Percentiles rank a stretch among this genome's conserved stretches.
phyloP scores from a whole-genome alignment of 75 land plant species.

The Chamaecyparis obtusa region DNA sequence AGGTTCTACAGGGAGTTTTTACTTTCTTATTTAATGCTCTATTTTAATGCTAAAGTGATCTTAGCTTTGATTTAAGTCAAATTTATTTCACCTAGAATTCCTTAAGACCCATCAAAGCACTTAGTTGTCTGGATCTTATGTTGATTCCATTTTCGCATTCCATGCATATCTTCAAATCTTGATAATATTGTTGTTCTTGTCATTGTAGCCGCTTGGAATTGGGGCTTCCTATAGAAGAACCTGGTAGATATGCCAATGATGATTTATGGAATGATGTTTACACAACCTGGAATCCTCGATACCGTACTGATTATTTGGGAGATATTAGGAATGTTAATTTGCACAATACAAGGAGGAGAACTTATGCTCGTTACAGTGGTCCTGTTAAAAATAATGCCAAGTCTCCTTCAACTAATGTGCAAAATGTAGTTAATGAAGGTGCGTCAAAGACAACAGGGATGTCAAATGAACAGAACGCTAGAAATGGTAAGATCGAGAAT shows the following conservation, averaged over 20 bases:
- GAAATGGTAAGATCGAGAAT: constrained; percentile 16
- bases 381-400: not conserved
- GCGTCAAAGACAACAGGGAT: not conserved
- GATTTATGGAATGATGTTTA: not conserved
- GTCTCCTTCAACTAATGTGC: constrained; percentile 3
- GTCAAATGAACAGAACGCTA: constrained; percentile 14
- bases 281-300: constrained; percentile 38
- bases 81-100: not conserved
- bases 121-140: not conserved
- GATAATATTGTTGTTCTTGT: not conserved
- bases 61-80: not conserved
- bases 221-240: constrained; percentile 88
- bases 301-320: constrained; percentile 89
- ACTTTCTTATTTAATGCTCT: not conserved
- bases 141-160: not conserved
- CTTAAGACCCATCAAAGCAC: not conserved
- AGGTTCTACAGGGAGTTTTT: not conserved
- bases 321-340: constrained; percentile 67
- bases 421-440: not conserved
- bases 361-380: not conserved
- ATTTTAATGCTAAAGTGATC: not conserved
- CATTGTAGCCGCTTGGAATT: constrained; percentile 72
- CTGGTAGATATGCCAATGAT: constrained; percentile 75
- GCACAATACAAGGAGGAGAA: not conserved
- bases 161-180: not conserved